Evolutionary conservation across 73 alveolate species (phyloP).

Genomic region (Paramecium caudatum): DNA sequence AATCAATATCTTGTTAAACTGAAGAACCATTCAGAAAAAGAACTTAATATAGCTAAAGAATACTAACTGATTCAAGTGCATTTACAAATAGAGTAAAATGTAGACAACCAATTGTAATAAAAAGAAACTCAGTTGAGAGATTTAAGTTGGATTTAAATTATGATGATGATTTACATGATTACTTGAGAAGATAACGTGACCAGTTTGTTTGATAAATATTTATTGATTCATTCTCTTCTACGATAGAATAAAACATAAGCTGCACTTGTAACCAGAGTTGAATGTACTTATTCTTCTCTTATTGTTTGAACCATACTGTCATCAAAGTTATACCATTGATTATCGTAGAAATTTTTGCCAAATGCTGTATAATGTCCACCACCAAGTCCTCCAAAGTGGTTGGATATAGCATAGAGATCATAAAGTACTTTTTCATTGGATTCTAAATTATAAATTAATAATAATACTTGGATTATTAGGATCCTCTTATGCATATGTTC

Average conservation of each 20-base stretch:
- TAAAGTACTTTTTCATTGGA: constrained; percentile 80
- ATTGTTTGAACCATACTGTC: constrained; percentile 83
- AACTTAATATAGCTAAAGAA: constrained; percentile 12
- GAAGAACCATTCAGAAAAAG: constrained; percentile 34
- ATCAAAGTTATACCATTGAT: constrained; percentile 90
- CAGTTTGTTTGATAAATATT: constrained; percentile 10
- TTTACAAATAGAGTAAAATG: background rate
- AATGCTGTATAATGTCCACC: constrained; percentile 99
- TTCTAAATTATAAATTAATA: background rate
- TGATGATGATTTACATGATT: constrained; percentile 28
- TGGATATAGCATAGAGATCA: constrained; percentile 97
- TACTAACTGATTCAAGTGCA: background rate
- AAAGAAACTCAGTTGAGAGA: background rate
- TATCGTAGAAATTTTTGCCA: constrained; percentile 80
- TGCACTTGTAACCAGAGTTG: constrained; percentile 79
- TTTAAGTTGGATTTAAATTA: background rate
- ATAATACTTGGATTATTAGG: constrained; percentile 19
- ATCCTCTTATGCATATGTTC: background rate
- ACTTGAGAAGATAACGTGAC: background rate
- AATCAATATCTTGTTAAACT: constrained; percentile 36
- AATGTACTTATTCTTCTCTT: constrained; percentile 33
- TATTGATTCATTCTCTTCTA: constrained; percentile 78
- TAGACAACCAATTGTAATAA: background rate
- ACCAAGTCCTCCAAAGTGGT: constrained; percentile 96
- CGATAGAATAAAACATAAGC: constrained; percentile 96